Evolutionary conservation across 2,329 filamentous ascomycete species (phyloP).

Genomic region (Penicillium nordicum): DNA sequence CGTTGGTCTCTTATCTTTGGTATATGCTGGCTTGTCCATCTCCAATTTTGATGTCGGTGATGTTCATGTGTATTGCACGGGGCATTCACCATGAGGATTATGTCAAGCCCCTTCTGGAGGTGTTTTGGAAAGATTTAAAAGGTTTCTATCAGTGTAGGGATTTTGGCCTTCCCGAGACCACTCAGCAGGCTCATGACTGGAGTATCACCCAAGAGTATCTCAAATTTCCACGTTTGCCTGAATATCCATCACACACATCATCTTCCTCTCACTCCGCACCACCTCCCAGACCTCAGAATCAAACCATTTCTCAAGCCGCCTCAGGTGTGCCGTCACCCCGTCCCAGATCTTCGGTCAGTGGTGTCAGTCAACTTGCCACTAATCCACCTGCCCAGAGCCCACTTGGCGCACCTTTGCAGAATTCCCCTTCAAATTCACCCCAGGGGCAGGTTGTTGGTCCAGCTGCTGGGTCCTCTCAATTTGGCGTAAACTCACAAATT

Average conservation of each 20-base stretch:
- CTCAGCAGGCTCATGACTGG: background rate
- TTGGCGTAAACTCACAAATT: background rate
- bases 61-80: constrained; percentile 1
- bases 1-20: background rate
- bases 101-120: background rate
- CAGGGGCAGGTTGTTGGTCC: background rate
- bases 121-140: constrained; percentile 1
- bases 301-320: background rate
- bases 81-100: background rate
- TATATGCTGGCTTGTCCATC: background rate
- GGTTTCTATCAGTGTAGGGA: background rate
- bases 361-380: background rate
- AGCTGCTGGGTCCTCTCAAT: background rate
- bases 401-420: background rate
- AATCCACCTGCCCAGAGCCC: background rate
- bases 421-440: background rate
- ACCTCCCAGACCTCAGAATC: background rate
- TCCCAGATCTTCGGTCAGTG: background rate
- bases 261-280: background rate
- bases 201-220: background rate
- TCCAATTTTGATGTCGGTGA: constrained; percentile 6
- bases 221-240: background rate
- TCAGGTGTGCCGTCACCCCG: background rate
- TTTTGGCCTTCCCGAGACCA: background rate
- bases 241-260: background rate